Evolutionary conservation across 2,329 filamentous ascomycete species (phyloP).

Genomic region (Fusarium transvaalense): DNA sequence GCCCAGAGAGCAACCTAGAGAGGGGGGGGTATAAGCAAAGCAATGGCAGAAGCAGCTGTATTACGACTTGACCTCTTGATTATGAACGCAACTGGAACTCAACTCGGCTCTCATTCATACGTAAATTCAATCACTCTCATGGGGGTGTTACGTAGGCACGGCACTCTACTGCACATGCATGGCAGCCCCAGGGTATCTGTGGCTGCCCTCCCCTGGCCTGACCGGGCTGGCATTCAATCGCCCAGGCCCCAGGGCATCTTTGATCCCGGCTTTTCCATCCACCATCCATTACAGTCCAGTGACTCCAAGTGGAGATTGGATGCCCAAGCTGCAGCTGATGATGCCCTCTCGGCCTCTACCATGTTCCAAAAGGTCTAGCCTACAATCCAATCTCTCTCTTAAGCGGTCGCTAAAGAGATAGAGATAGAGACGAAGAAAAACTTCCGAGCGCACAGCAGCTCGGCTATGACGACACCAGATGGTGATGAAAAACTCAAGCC

Average conservation of each 20-base stretch:
- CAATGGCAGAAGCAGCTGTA: not conserved
- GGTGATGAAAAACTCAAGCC: constrained; percentile 4
- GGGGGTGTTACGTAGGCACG: constrained; percentile 32
- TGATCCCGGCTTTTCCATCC: constrained; percentile 8
- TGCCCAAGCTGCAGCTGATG: constrained; percentile 14
- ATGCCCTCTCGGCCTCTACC: constrained; percentile 14
- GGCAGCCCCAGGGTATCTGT: not conserved
- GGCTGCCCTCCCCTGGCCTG: constrained; percentile 1
- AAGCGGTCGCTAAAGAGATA: constrained; percentile 10
- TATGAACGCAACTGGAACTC: not conserved
- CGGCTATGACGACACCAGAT: constrained; percentile 35
- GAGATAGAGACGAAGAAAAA: constrained; percentile 9
- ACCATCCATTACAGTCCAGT: constrained; percentile 7
- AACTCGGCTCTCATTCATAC: constrained; percentile 2
- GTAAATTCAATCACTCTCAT: not conserved
- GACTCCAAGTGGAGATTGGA: constrained; percentile 1
- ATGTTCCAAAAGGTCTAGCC: constrained; percentile 20
- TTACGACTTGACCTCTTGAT: constrained; percentile 17
- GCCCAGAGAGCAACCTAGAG: too few species aligned
- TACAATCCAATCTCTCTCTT: constrained; percentile 22
- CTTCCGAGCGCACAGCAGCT: constrained; percentile 17
- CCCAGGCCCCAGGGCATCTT: constrained; percentile 4
- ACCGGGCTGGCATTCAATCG: constrained; percentile 4
- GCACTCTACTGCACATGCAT: constrained; percentile 1
- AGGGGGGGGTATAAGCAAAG: not conserved